Conservation (phyloP, 352 stramenopile genomes). For the Phytophthora agathidicida region DNA sequence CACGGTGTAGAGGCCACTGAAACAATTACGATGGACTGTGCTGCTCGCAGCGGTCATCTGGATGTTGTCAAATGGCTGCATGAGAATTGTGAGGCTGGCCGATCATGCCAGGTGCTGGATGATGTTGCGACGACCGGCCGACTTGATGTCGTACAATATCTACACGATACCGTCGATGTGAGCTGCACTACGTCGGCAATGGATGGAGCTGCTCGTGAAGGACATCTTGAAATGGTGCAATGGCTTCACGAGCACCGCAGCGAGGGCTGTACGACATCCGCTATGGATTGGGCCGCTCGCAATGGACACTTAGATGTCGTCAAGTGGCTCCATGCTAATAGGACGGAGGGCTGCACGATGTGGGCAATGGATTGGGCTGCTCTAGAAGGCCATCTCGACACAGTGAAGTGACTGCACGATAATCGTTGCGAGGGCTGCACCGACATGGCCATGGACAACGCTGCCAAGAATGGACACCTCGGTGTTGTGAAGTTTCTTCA, state of each 20-base stretch:
- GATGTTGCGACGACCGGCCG: slow-evolving; percentile 4
- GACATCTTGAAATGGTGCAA: slow-evolving; percentile 15
- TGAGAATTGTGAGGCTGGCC: neutral
- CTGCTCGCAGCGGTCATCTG: slow-evolving; percentile 14
- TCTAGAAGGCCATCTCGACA: slow-evolving; percentile 14
- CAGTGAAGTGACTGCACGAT: slow-evolving; percentile 20
- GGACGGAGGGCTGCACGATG: slow-evolving; percentile 17
- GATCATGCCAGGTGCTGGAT: slow-evolving; percentile 4
- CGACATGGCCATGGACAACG: slow-evolving; percentile 32
- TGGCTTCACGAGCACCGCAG: slow-evolving; percentile 26
- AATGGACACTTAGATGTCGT: slow-evolving; percentile 12
- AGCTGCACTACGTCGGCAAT: slow-evolving; percentile 11
- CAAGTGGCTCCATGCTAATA: slow-evolving; percentile 20
- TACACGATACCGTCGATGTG: slow-evolving; percentile 2
- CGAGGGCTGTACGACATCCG: slow-evolving; percentile 20
- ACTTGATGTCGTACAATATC: slow-evolving; percentile 11
- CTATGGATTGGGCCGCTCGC: slow-evolving; percentile 13
- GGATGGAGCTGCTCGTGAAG: slow-evolving; percentile 10
- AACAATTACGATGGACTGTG: slow-evolving; percentile 12
- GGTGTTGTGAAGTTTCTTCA: slow-evolving; percentile 30
- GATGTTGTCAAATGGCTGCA: slow-evolving; percentile 22
- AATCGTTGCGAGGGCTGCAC: slow-evolving; percentile 28
- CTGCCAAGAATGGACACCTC: slow-evolving; percentile 30
- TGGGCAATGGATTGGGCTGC: slow-evolving; percentile 28
- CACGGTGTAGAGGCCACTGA: slow-evolving; percentile 6